phyloP scores from a whole-genome alignment of 331 rosid genomes.

The Ulmus americana region DNA sequence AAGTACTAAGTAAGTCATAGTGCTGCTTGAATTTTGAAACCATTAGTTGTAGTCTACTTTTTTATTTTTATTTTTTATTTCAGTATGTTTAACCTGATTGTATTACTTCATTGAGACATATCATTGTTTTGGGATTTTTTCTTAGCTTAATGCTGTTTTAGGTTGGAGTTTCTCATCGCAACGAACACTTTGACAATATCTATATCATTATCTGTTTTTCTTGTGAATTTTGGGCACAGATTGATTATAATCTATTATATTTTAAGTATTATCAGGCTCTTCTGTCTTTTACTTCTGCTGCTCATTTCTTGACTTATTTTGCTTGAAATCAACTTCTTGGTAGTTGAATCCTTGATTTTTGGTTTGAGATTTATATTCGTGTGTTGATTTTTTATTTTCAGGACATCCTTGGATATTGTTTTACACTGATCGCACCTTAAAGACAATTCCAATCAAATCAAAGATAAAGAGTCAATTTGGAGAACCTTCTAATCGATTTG shows the following conservation, averaged over 20 bases:
- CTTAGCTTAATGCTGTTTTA: neutral
- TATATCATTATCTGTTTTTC: too few relatives aligned
- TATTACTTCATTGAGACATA: neutral
- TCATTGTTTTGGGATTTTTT: neutral
- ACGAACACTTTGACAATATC: too few relatives aligned
- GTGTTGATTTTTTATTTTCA: slow-evolving; percentile 38
- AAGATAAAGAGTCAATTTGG: slow-evolving; percentile 48
- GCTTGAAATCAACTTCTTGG: neutral
- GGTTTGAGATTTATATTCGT: neutral
- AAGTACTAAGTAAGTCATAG: slow-evolving; percentile 77
- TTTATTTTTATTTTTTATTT: neutral
- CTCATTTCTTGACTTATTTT: neutral
- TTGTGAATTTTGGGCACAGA: too few relatives aligned
- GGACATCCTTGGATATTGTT: slow-evolving; percentile 98
- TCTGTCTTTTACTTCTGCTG: neutral
- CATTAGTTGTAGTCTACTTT: neutral
- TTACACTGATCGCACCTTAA: slow-evolving; percentile 62
- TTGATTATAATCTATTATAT: too few relatives aligned
- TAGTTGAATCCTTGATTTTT: neutral
- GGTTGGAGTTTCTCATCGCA: neutral
- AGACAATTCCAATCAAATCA: slow-evolving; percentile 50
- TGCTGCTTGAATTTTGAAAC: neutral
- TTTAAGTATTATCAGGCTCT: neutral
- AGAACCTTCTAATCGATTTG: slow-evolving; percentile 35
- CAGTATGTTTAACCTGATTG: neutral